Evolutionary conservation across 2,329 filamentous ascomycete species (phyloP), one percentile per base, ranked within the genome.

Genomic region (Gyromitra esculenta): DNA sequence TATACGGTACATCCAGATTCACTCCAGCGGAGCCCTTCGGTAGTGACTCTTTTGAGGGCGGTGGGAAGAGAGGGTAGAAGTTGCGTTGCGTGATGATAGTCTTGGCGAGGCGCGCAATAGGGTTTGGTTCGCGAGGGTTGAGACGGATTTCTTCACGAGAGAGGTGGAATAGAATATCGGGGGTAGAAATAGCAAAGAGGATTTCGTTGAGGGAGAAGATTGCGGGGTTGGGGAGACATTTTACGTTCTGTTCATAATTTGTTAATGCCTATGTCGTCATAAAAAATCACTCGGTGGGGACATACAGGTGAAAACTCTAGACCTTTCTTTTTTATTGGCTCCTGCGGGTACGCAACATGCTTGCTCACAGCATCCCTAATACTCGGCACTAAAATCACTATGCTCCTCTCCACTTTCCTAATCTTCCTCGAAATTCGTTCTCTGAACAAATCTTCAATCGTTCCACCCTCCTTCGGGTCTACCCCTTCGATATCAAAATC

Each of bases 21-120:
- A 94, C 94, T 0, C 87, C 88, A 18, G 85, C 86, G 1, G 87
- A 88, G 0, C 89, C 89, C 82, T 88, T 91, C 39, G 91, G 89
- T 71, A 93, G 84, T 79, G 85, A 89, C 73, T 89, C 87, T 63
- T 94, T 87, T 65, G 91, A 89, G 11, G 90, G 87, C 0, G 95
- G 90, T 5, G 96, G 96, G 82, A 94, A 97, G 0, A 98, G 84
- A 0, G 96, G 96, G 81, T 93, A 93, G 83, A 94, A 98, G 82
- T 96, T 94, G 5, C 94, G 87, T 84, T 98, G 96, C 84, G 97
- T 92, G 73, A 99, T 89, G 18, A 99, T 83, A 80, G 96, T 91
- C 21, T 90, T 88, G 5, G 91, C 89, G 60, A 94, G 84, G n/a
- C 95, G 86, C 15, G 90, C 89, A 81, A 95, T 86, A 35, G 92